These are phyloP conservation scores for Podospora australis DNA, from an alignment of 495 filamentous ascomycete genomes.

Conservation along the genomic window DNA sequence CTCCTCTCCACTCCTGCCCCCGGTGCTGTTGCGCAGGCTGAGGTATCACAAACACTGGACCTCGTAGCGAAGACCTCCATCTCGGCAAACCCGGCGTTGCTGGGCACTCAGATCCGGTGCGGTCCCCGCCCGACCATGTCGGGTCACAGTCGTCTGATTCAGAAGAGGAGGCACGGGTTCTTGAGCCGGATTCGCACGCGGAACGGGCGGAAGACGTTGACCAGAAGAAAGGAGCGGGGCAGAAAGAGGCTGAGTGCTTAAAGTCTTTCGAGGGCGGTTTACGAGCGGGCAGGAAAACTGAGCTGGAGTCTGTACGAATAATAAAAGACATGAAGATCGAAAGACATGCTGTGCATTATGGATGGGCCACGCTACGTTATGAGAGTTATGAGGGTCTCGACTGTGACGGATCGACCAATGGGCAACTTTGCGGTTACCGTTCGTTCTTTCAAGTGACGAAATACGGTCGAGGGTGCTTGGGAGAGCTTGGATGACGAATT, in stretches of 20 bases:
- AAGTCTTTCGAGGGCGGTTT: no score
- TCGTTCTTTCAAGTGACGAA: no score
- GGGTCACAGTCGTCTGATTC: conserved; percentile 35
- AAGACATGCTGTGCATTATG: no score
- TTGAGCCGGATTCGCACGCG: conserved; percentile 32
- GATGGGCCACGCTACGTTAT: no score
- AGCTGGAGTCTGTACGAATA: no score
- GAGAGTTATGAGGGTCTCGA: no score
- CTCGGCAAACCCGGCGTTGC: conserved; percentile 35
- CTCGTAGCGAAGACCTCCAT: conserved; percentile 32
- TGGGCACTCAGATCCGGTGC: conserved; percentile 36
- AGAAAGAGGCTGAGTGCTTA: conserved; percentile 29
- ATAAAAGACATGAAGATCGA: no score
- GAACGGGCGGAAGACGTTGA: conserved; percentile 35
- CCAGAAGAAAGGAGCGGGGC: conserved; percentile 34
- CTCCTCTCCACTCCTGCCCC: neutral
- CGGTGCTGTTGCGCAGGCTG: conserved; percentile 2
- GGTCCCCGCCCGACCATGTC: conserved; percentile 41
- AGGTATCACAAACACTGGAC: conserved; percentile 18
- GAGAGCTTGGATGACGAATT: no score
- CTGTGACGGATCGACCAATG: no score
- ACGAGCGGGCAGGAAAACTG: no score
- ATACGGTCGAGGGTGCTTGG: no score
- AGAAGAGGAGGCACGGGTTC: conserved; percentile 43
- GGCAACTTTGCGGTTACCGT: no score